These are phyloP conservation scores for Hirschfeldia incana DNA, from an alignment of 345 rosid species.

Conservation along the genomic window DNA sequence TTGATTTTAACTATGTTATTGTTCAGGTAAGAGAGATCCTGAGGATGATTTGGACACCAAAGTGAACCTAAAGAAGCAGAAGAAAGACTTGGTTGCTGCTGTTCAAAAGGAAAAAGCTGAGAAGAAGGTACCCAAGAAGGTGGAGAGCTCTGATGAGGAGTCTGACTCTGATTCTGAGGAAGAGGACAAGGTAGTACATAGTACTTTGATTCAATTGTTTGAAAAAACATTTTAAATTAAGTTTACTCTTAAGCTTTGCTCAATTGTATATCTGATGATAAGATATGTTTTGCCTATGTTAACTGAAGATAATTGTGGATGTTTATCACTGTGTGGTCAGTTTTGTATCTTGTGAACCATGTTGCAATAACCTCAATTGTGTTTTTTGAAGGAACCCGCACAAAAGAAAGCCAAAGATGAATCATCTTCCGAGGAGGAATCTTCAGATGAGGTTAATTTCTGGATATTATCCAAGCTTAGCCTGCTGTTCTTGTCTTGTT, in stretches of 20 bases:
- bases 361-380: not conserved
- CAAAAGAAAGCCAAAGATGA: constrained; percentile 48
- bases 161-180: constrained; percentile 71
- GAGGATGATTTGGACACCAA: constrained; percentile 55
- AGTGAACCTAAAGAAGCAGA: constrained; percentile 65
- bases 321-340: not conserved
- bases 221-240: not conserved
- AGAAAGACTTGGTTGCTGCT: constrained; percentile 52
- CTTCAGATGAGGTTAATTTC: constrained; percentile 41
- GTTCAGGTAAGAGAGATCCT: constrained; percentile 69
- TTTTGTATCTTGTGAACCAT: not conserved
- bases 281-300: too few relatives aligned
- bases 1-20: not conserved
- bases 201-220: not conserved
- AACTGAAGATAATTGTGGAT: not conserved
- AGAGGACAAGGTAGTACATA: constrained; percentile 48
- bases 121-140: constrained; percentile 53
- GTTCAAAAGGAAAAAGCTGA: constrained; percentile 49
- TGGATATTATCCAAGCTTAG: not conserved
- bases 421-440: constrained; percentile 48
- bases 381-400: constrained; percentile 42
- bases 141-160: constrained; percentile 45
- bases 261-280: too few relatives aligned
- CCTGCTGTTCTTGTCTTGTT: not conserved
- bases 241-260: not conserved